Conservation (phyloP, 2,329 filamentous ascomycete genomes). For the Phyllosticta citriasiana region DNA sequence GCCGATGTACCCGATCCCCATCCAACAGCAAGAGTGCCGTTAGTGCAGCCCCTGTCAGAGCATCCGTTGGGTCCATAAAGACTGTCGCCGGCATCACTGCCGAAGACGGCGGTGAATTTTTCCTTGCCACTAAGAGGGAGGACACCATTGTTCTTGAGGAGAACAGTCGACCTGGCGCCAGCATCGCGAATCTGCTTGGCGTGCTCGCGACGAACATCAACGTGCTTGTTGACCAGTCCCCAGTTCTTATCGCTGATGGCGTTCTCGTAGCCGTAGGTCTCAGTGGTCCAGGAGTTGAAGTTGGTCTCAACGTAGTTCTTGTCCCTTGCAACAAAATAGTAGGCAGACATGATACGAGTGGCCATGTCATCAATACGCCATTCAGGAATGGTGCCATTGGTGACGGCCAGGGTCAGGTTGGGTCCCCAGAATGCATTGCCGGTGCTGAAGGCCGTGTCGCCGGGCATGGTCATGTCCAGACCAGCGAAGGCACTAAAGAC, state of each 20-base stretch:
- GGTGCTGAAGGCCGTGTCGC: conserved; percentile 67
- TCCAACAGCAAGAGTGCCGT: conserved; percentile 37
- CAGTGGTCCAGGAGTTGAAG: conserved; percentile 78
- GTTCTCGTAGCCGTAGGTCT: conserved; percentile 64
- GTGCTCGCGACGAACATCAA: conserved; percentile 76
- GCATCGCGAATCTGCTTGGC: conserved; percentile 62
- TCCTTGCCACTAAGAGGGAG: conserved; percentile 37
- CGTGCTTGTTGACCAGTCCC: conserved; percentile 63
- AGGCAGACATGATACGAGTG: conserved; percentile 64
- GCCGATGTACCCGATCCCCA: conserved; percentile 40
- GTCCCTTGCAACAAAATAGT: conserved; percentile 53
- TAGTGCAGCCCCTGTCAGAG: conserved; percentile 34
- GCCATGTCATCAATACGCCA: conserved; percentile 90
- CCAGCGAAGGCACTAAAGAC: conserved; percentile 59
- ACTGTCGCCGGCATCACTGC: conserved; percentile 39
- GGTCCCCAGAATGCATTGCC: conserved; percentile 70
- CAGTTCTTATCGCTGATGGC: conserved; percentile 50
- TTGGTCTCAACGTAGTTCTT: conserved; percentile 51
- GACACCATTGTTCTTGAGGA: conserved; percentile 57
- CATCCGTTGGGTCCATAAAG: conserved; percentile 38
- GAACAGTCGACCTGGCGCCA: conserved; percentile 70
- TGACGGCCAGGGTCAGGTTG: conserved; percentile 76
- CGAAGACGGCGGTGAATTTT: conserved; percentile 40
- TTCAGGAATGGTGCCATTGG: conserved; percentile 81
- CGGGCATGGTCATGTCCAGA: conserved; percentile 82